Conservation (phyloP, 2,329 filamentous ascomycete species). For the Hymenoscyphus fraxineus region DNA sequence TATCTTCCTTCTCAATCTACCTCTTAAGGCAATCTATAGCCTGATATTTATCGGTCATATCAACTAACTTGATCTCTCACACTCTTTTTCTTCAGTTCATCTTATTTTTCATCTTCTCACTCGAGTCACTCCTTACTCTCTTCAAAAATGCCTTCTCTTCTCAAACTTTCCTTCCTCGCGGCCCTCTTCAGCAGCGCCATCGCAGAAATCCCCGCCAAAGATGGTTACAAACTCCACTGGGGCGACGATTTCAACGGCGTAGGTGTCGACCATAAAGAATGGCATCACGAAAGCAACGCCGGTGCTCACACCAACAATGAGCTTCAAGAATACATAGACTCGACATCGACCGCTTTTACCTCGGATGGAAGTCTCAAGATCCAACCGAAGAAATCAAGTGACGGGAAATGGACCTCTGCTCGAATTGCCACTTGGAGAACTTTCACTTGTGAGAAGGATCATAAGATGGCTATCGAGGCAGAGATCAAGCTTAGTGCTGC, state of each 20-base stretch:
- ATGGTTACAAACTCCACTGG: constrained; percentile 3
- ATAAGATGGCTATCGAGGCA: constrained; percentile 5
- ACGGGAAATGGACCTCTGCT: constrained; percentile 3
- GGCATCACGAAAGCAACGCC: background rate
- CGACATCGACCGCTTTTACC: background rate
- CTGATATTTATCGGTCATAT: background rate
- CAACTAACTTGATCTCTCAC: background rate
- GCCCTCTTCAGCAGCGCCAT: background rate
- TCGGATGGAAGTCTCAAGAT: constrained; percentile 2
- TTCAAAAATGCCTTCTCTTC: constrained; percentile 6
- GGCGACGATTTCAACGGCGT: constrained; percentile 6
- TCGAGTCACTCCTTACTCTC: background rate
- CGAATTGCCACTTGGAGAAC: background rate
- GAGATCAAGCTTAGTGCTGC: constrained; percentile 3
- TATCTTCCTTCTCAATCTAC: background rate
- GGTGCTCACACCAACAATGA: background rate
- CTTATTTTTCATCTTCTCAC: background rate
- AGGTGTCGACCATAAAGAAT: background rate
- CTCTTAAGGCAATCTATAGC: background rate
- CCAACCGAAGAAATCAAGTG: background rate
- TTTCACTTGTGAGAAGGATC: background rate
- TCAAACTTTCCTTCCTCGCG: constrained; percentile 9
- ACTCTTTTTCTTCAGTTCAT: background rate
- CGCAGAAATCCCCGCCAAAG: constrained; percentile 6
- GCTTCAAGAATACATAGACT: constrained; percentile 4